Percentiles rank a stretch among this genome's conserved stretches.
These are phyloP conservation scores for Trichophyton simii DNA, from an alignment of 2,329 filamentous ascomycete species.

Conservation along the genomic window DNA sequence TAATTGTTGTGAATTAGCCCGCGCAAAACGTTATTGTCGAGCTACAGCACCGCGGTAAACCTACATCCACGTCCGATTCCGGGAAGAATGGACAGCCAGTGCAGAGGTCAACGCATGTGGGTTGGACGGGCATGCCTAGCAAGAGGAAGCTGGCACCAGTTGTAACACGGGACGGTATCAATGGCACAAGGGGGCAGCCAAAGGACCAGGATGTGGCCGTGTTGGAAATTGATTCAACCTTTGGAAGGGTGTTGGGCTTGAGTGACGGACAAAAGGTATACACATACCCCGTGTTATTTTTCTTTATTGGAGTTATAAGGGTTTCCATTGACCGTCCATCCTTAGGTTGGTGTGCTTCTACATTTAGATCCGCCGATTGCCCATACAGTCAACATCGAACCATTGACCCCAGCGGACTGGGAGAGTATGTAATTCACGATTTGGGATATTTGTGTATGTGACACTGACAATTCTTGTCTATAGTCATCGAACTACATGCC, in stretches of 20 bases:
- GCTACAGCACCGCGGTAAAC: conserved; percentile 53
- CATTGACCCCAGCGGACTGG: conserved; percentile 90
- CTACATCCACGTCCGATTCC: conserved; percentile 39
- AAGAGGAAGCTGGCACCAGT: conserved; percentile 66
- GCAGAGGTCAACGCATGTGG: conserved; percentile 67
- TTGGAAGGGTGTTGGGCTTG: conserved; percentile 65
- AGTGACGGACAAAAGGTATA: conserved; percentile 68
- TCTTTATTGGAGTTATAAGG: background rate
- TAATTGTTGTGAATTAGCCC: conserved; percentile 41
- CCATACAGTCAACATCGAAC: conserved; percentile 94
- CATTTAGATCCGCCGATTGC: conserved; percentile 84
- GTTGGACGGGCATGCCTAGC: conserved; percentile 97
- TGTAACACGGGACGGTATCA: conserved; percentile 61
- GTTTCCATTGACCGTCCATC: conserved; percentile 17
- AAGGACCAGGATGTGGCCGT: conserved; percentile 64
- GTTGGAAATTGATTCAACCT: conserved; percentile 77
- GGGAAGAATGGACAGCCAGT: conserved; percentile 36
- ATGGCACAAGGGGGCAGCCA: conserved; percentile 42
- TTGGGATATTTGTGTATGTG: background rate
- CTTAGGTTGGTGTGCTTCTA: conserved; percentile 48
- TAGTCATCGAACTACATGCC: conserved; percentile 86
- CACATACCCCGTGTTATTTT: background rate
- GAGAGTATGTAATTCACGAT: conserved; percentile 47
- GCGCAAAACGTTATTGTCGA: conserved; percentile 96
- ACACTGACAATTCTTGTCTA: conserved; percentile 3